Base-by-base conservation (phyloP, 1,139 yeast species). In the Nakaseomyces bracarensis region DNA sequence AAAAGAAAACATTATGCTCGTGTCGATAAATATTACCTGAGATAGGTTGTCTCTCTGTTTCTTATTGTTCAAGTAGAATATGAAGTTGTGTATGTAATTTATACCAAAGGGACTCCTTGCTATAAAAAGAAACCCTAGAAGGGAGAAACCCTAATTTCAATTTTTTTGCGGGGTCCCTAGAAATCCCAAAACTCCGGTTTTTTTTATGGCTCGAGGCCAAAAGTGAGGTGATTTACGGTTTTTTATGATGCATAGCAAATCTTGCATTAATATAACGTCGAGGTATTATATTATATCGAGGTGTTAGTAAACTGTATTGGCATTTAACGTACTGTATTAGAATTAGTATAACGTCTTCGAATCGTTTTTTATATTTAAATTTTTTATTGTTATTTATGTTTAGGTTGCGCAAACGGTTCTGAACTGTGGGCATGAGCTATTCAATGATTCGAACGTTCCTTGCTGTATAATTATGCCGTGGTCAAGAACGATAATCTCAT, bases 401-500 rank as follows among this genome's bases (percentile, higher is more conserved):
- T 30, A 30, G n/a, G 34, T 16, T 18, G 34, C 16, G 22, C 25
- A 33, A 13, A n/a, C n/a, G 15, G 13, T 18, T 14, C 19, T 20
- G 26, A 33, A 33, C 19, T 34, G 26, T 5, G 66, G 64, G 6
- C 49, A 45, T 3, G 41, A 38, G 1, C 33, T 33, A 18, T 55
- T 43, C 13, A 70, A 47, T 0, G 54, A 46, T 2, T 57, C 47
- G 43, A 51, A 68, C 1, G 45, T 16, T 1, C 74, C 76, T 13
- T 52, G 42, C 42, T 75, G 76, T 0, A 46, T 60, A 1, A 76
- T 54, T 4, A 38, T 45, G 1, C 85, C 84, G 18, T 68, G 47
- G 38, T 67, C 63, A 42, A 79, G 46, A 2, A 68, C 66, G 1
- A 75, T 46, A 1, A 74, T 48, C 13, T 65, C 61, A 37, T 72